Percentiles rank a stretch among this genome's conserved stretches.
Evolutionary conservation across 1,284 basidiomycete species (phyloP).

Genomic region (Leccinum griseonigrum): DNA sequence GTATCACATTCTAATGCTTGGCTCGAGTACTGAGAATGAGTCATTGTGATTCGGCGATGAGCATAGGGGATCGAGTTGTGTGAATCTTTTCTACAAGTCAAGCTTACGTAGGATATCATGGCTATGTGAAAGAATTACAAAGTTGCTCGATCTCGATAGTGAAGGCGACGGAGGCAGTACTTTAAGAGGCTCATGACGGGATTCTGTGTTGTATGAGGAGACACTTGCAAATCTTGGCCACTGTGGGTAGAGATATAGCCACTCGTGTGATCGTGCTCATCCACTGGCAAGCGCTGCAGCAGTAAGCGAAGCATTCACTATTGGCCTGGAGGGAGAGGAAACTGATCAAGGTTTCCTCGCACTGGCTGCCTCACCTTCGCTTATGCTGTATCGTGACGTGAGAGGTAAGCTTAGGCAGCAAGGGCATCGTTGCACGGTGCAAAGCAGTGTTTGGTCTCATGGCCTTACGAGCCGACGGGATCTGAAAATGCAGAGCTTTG

Average conservation of each 20-base stretch:
- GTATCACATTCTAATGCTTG: neutral
- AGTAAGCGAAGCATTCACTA: conserved; percentile 4
- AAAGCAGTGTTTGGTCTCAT: conserved; percentile 76
- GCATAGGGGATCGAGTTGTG: too few species aligned
- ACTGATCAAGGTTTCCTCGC: neutral
- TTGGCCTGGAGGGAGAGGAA: neutral
- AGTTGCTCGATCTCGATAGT: neutral
- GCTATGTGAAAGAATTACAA: neutral
- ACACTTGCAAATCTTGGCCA: conserved; percentile 57
- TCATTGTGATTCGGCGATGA: neutral
- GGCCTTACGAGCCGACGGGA: conserved; percentile 38
- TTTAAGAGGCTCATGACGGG: conserved; percentile 1
- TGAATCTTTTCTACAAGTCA: neutral
- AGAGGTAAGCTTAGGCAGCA: conserved; percentile 7
- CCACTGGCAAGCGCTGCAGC: conserved; percentile 52
- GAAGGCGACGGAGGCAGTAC: conserved; percentile 5
- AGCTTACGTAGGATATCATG: neutral
- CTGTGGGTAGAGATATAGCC: conserved; percentile 76
- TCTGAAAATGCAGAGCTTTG: conserved; percentile 52
- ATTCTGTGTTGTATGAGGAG: conserved; percentile 15
- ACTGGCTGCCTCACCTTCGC: neutral
- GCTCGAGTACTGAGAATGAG: neutral
- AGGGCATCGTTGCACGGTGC: conserved; percentile 46
- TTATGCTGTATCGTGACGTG: neutral
- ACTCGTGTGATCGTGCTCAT: conserved; percentile 73